A percentile compares a stretch with the other conserved stretches of the same genome.
phyloP scores from a whole-genome alignment of 202 grass and related monocot genomes.

The Panicum hallii region DNA sequence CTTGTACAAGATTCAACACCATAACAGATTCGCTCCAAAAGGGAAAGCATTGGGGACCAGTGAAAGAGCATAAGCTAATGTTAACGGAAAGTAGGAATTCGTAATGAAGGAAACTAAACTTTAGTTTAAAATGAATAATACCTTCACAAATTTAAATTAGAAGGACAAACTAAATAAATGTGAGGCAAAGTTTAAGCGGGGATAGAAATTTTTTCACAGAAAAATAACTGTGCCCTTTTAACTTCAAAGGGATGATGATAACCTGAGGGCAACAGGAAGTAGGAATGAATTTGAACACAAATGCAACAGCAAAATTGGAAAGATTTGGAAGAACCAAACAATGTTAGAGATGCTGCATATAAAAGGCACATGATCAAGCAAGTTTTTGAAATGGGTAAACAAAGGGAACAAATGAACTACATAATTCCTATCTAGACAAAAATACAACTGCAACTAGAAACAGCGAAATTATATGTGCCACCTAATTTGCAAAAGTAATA shows the following conservation, averaged over 20 bases:
- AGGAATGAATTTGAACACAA: slow-evolving; percentile 7
- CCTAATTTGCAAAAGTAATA: background rate
- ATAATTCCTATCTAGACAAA: background rate
- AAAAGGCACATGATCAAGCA: background rate
- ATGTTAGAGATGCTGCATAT: background rate
- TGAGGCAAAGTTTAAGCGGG: background rate
- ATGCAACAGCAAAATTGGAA: background rate
- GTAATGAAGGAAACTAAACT: background rate
- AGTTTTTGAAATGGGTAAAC: background rate
- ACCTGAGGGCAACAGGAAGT: background rate
- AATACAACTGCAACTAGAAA: background rate
- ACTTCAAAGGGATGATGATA: background rate
- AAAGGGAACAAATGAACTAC: background rate
- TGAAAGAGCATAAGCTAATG: background rate
- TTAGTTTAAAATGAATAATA: background rate
- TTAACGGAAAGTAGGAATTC: background rate
- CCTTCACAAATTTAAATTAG: background rate
- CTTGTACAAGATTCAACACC: background rate
- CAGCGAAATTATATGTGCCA: background rate
- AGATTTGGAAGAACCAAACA: slow-evolving; percentile 6
- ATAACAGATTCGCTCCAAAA: background rate
- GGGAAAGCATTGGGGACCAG: background rate
- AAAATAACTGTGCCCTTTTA: background rate
- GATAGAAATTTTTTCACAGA: background rate
- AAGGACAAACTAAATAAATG: background rate